These are phyloP conservation scores for Ascochyta lentis DNA, from an alignment of 2,329 filamentous ascomycete genomes.

Conservation along the genomic window DNA sequence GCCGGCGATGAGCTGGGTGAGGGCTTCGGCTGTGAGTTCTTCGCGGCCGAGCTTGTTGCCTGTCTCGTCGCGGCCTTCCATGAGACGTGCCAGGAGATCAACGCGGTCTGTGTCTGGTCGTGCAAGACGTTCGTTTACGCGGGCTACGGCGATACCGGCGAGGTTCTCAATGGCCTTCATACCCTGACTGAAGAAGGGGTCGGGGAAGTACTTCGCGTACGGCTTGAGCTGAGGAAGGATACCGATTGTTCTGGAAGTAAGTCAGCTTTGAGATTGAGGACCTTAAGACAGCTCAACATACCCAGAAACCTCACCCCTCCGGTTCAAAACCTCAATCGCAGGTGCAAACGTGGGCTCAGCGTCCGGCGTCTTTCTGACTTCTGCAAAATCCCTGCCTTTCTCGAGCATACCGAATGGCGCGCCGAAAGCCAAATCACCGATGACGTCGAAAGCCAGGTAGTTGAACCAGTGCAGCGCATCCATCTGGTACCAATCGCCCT, in stretches of 20 bases:
- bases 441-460: constrained; percentile 61
- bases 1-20: constrained; percentile 86
- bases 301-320: constrained; percentile 84
- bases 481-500: constrained; percentile 65
- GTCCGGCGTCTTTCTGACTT: constrained; percentile 69
- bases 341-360: constrained; percentile 71
- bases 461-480: constrained; percentile 86
- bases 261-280: constrained; percentile 11
- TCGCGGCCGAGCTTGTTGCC: constrained; percentile 76
- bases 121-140: constrained; percentile 76
- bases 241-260: constrained; percentile 66
- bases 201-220: constrained; percentile 79
- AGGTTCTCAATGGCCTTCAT: constrained; percentile 78
- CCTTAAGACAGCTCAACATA: constrained; percentile 27
- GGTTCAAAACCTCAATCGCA: constrained; percentile 87
- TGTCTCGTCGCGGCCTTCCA: constrained; percentile 83
- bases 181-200: constrained; percentile 80
- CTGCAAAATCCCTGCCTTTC: constrained; percentile 76
- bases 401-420: constrained; percentile 84
- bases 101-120: constrained; percentile 64
- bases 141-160: constrained; percentile 85
- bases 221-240: constrained; percentile 77
- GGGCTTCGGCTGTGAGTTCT: constrained; percentile 85
- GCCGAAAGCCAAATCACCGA: constrained; percentile 73
- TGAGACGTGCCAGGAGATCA: constrained; percentile 81